Evolutionary conservation across 768 basidiomycete genomes (phyloP).

Genomic region (Postia placenta): DNA sequence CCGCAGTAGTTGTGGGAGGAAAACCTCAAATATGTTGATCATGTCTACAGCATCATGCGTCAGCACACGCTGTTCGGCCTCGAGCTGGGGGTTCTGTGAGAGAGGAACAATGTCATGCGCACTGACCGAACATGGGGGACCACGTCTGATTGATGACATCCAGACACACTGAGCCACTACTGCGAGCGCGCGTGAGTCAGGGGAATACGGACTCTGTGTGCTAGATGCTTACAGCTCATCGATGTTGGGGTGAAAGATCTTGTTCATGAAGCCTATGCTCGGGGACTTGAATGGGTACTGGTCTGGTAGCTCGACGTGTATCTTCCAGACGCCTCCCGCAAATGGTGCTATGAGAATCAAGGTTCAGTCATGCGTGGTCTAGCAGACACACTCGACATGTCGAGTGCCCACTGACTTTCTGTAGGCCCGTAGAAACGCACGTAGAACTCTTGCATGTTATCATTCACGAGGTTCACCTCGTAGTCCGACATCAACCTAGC

Average conservation of each 20-base stretch:
- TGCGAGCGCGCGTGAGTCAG: conserved; percentile 24
- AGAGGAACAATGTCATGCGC: background rate
- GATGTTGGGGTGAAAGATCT: conserved; percentile 99
- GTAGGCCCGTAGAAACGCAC: conserved; percentile 91
- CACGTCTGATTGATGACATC: conserved; percentile 99
- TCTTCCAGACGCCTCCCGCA: conserved; percentile 98
- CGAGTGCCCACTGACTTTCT: conserved; percentile 64
- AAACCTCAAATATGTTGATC: conserved; percentile 99
- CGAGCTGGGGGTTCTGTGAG: background rate
- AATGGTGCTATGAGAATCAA: conserved; percentile 70
- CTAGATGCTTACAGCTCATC: conserved; percentile 80
- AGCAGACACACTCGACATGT: background rate
- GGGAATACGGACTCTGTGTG: background rate
- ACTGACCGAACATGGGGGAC: conserved; percentile 99
- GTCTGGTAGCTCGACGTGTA: conserved; percentile 97
- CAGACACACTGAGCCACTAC: conserved; percentile 95
- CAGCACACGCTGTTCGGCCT: background rate
- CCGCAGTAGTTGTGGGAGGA: conserved; percentile 92
- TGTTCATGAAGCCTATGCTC: conserved; percentile 99
- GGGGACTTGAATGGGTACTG: conserved; percentile 99
- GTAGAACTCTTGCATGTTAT: conserved; percentile 98
- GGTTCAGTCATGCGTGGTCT: background rate
- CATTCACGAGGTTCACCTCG: conserved; percentile 95
- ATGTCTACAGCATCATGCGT: conserved; percentile 55
- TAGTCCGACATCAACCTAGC: conserved; percentile 95